Percentiles rank a stretch among this genome's conserved stretches.
Evolutionary conservation across 257 asterid species (phyloP).

Genomic region (Lycium ferocissimum): DNA sequence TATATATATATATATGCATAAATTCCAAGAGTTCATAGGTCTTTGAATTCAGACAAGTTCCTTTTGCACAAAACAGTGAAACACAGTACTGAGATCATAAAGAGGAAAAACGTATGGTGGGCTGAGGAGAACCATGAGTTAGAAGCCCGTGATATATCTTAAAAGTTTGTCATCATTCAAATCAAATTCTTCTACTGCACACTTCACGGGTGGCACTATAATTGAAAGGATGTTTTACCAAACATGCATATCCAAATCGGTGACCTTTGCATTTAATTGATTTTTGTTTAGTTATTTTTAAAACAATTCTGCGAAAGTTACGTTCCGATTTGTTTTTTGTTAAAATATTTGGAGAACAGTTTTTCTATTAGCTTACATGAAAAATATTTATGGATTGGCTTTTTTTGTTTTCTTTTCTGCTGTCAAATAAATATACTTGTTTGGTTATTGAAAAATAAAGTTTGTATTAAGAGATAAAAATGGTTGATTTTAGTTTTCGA

Average conservation of each 20-base stretch:
- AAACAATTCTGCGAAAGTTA: background rate
- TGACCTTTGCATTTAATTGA: background rate
- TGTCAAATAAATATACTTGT: too few species aligned
- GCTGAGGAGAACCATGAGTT: background rate
- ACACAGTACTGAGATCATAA: background rate
- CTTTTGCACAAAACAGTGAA: background rate
- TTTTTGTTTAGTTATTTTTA: background rate
- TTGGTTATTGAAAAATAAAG: too few species aligned
- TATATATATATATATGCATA: background rate
- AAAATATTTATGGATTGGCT: too few species aligned
- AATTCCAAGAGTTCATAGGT: background rate
- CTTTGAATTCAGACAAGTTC: background rate
- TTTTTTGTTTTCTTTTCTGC: background rate
- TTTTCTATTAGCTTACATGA: background rate
- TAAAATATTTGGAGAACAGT: background rate
- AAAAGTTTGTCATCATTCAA: slow-evolving; percentile 8
- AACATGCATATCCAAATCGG: background rate
- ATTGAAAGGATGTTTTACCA: background rate
- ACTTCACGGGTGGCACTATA: background rate
- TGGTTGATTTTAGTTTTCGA: too few species aligned
- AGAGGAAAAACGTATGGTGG: background rate
- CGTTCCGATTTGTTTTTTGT: background rate
- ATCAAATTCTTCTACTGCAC: slow-evolving; percentile 8
- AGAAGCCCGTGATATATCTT: slow-evolving; percentile 15
- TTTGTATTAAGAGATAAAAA: too few species aligned